Conservation (phyloP, 225 moss, liverwort and hornwort species). For the Rhytidiadelphus loreus region DNA sequence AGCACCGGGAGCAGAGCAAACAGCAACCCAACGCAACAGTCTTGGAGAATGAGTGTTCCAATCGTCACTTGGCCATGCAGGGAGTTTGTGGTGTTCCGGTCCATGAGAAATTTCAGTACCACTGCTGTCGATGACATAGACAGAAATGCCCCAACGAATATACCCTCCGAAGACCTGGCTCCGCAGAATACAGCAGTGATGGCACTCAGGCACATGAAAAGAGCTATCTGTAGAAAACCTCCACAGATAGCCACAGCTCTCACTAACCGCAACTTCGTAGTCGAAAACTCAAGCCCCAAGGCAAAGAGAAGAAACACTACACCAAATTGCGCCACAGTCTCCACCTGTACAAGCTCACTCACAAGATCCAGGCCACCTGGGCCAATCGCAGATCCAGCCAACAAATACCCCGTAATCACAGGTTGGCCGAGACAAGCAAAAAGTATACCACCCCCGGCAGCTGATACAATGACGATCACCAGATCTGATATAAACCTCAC, state of each 20-base stretch:
- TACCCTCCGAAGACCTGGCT: conserved; percentile 81
- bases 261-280: conserved; percentile 79
- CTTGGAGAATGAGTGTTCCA: conserved; percentile 95
- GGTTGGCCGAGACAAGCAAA: conserved; percentile 95
- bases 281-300: conserved; percentile 91
- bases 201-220: conserved; percentile 98
- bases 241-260: conserved; percentile 82
- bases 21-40: conserved; percentile 88
- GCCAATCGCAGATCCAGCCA: conserved; percentile 96
- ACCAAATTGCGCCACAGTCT: conserved; percentile 96
- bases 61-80: conserved; percentile 93
- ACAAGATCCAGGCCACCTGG: conserved; percentile 97
- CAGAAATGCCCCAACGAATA: conserved; percentile 94
- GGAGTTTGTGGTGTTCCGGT: conserved; percentile 66
- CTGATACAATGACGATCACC: conserved; percentile 93
- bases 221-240: conserved; percentile 78
- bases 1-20: conserved; percentile 95
- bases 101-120: conserved; percentile 94
- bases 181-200: conserved; percentile 74
- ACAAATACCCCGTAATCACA: conserved; percentile 92
- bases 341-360: conserved; percentile 97
- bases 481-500: conserved; percentile 93
- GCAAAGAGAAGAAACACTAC: conserved; percentile 94
- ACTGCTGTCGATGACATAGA: conserved; percentile 99
- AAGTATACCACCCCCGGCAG: conserved; percentile 88